These are phyloP conservation scores for Dianthus caryophyllus DNA, from an alignment of 148 eudicot genomes.

Conservation along the genomic window DNA sequence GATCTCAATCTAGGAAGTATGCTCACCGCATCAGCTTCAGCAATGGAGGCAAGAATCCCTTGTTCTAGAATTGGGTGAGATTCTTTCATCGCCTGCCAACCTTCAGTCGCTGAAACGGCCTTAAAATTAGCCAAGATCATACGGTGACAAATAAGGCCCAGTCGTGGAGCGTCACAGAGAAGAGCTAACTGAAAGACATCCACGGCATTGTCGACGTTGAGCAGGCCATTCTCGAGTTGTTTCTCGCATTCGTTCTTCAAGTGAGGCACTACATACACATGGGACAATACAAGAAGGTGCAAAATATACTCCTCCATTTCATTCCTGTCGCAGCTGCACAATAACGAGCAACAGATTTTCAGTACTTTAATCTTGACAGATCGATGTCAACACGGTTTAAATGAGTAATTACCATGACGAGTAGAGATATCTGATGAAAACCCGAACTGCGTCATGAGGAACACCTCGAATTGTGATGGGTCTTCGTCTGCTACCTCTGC, in stretches of 20 bases:
- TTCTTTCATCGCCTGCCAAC: slow-evolving; percentile 72
- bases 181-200: slow-evolving; percentile 83
- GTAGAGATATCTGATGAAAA: slow-evolving; percentile 73
- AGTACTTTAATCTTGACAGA: slow-evolving; percentile 13
- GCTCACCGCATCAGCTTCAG: slow-evolving; percentile 50
- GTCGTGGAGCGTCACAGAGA: slow-evolving; percentile 84
- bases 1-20: neutral
- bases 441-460: slow-evolving; percentile 76
- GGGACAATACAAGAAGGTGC: slow-evolving; percentile 77
- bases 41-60: slow-evolving; percentile 39
- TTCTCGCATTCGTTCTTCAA: slow-evolving; percentile 63
- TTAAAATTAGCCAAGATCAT: slow-evolving; percentile 53
- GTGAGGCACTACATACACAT: slow-evolving; percentile 61
- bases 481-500: slow-evolving; percentile 27
- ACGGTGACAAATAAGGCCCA: slow-evolving; percentile 70
- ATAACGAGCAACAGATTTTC: slow-evolving; percentile 2
- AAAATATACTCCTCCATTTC: slow-evolving; percentile 59
- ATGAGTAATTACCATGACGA: slow-evolving; percentile 58
- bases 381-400: neutral
- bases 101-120: slow-evolving; percentile 53
- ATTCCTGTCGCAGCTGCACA: slow-evolving; percentile 55
- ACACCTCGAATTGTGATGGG: slow-evolving; percentile 70
- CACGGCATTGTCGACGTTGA: slow-evolving; percentile 51
- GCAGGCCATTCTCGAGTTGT: slow-evolving; percentile 47
- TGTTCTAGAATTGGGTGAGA: slow-evolving; percentile 72